Percentiles rank a stretch among this genome's conserved stretches.
Evolutionary conservation across 2,329 filamentous ascomycete genomes (phyloP).

Genomic region (Penicillium palitans): DNA sequence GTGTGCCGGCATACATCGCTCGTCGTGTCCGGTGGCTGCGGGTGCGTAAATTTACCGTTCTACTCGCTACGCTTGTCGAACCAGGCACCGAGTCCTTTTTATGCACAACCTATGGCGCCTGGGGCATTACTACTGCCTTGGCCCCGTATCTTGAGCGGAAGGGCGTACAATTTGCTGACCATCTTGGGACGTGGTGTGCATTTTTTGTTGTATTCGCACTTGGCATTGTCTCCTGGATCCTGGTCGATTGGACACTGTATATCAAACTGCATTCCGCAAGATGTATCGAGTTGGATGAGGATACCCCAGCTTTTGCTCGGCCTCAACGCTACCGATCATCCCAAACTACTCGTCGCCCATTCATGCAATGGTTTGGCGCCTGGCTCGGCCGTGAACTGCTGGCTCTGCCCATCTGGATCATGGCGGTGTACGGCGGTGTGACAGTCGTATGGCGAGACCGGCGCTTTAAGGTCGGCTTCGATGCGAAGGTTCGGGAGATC

Average conservation of each 20-base stretch:
- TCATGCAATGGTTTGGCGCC: slow-evolving; percentile 71
- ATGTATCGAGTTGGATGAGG: slow-evolving; percentile 67
- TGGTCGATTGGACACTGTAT: slow-evolving; percentile 72
- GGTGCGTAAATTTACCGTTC: slow-evolving; percentile 91
- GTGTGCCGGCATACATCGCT: slow-evolving; percentile 72
- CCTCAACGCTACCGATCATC: slow-evolving; percentile 46
- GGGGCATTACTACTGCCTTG: slow-evolving; percentile 69
- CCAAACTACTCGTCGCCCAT: slow-evolving; percentile 53
- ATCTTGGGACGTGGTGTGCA: slow-evolving; percentile 64
- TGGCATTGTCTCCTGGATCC: slow-evolving; percentile 69
- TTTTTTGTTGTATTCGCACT: slow-evolving; percentile 66
- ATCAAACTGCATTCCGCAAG: slow-evolving; percentile 69
- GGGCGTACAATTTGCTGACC: slow-evolving; percentile 47
- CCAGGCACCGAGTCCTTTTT: slow-evolving; percentile 87
- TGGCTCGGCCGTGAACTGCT: slow-evolving; percentile 84
- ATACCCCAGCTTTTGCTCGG: slow-evolving; percentile 73
- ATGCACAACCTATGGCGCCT: slow-evolving; percentile 78
- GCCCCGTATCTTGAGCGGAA: slow-evolving; percentile 57
- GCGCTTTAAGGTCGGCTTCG: slow-evolving; percentile 75
- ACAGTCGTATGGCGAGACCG: slow-evolving; percentile 86
- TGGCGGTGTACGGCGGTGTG: slow-evolving; percentile 84
- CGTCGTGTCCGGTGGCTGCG: slow-evolving; percentile 86
- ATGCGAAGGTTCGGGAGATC: slow-evolving; percentile 75
- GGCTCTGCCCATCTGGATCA: slow-evolving; percentile 85
- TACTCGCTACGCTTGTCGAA: slow-evolving; percentile 84